phyloP scores from a whole-genome alignment of 176 grass and related monocot genomes.

The Triticum dicoccoides region DNA sequence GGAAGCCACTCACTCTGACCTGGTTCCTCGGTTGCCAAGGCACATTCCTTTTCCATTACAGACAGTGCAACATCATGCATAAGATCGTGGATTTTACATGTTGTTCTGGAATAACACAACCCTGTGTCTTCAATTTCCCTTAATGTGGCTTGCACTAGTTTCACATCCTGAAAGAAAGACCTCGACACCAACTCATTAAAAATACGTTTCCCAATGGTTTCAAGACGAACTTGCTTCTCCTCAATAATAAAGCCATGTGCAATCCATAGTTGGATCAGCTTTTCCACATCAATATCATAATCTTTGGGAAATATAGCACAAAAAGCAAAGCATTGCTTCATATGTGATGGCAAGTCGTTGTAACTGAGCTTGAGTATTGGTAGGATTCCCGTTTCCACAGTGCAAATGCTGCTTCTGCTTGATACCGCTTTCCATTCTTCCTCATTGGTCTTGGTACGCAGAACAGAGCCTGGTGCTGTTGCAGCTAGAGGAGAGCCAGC shows the following conservation, averaged over 20 bases:
- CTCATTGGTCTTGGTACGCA: not conserved
- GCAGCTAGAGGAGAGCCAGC: conserved; percentile 19
- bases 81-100: too few species aligned
- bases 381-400: not conserved
- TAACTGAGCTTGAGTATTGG: conserved; percentile 18
- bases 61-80: too few species aligned
- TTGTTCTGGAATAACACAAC: too few species aligned
- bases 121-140: too few species aligned
- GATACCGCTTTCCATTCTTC: conserved; percentile 14
- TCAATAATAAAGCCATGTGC: too few species aligned
- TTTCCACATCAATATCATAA: too few species aligned
- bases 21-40: not conserved
- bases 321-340: not conserved
- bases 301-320: not conserved
- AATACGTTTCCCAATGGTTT: too few species aligned
- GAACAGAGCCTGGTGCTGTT: not conserved
- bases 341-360: not conserved
- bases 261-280: too few species aligned
- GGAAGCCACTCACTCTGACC: not conserved
- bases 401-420: not conserved
- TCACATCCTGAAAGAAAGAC: not conserved
- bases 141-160: not conserved
- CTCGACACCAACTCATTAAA: not conserved
- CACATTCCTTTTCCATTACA: too few species aligned
- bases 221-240: too few species aligned